A percentile compares a stretch with the other conserved stretches of the same genome.
phyloP scores from a whole-genome alignment of 2,329 filamentous ascomycete genomes.

The Colletotrichum siamense region DNA sequence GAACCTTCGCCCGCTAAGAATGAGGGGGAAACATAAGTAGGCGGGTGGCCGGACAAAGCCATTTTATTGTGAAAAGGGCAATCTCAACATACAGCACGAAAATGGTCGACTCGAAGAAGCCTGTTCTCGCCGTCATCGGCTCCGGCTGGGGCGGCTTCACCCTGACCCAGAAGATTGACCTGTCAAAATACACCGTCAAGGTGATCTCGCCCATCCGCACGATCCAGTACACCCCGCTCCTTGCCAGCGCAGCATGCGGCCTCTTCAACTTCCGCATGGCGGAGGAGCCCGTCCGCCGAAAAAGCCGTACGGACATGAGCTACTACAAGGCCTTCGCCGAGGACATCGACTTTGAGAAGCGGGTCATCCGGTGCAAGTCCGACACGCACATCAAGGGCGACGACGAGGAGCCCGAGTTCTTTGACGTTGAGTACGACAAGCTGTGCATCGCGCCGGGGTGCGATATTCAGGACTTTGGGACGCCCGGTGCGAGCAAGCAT shows the following conservation, averaged over 20 bases:
- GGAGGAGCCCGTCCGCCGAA: conserved; percentile 98
- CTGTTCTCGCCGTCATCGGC: conserved; percentile 55
- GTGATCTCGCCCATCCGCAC: conserved; percentile 98
- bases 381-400: conserved; percentile 87
- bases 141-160: conserved; percentile 77
- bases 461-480: conserved; percentile 98
- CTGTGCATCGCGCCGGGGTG: conserved; percentile 95
- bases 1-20: not conserved
- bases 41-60: not conserved
- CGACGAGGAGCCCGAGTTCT: conserved; percentile 66
- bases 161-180: conserved; percentile 70
- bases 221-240: conserved; percentile 97
- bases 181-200: conserved; percentile 98
- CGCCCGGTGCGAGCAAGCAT: conserved; percentile 92
- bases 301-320: conserved; percentile 92
- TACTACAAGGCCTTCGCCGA: conserved; percentile 98
- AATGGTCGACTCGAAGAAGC: not conserved
- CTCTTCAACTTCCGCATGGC: conserved; percentile 98
- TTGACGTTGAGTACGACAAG: conserved; percentile 96
- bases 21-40: not conserved
- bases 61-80: rapidly evolving
- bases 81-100: not conserved
- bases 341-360: conserved; percentile 91
- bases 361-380: conserved; percentile 86
- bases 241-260: conserved; percentile 96